Base-by-base conservation (phyloP, 805 yeast genomes). In the Candida sphagnicola region DNA sequence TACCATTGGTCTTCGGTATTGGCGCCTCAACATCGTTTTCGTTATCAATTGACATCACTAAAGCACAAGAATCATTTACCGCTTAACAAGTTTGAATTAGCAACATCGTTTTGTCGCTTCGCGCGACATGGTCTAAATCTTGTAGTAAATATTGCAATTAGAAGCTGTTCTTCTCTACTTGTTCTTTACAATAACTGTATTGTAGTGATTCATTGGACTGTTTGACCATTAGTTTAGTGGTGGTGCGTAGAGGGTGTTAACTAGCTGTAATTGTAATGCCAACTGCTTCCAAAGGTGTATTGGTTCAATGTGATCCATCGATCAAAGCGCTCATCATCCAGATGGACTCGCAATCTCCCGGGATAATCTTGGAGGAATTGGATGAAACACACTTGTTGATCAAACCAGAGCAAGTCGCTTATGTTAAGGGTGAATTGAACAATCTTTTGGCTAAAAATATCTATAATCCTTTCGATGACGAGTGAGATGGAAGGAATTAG, bases 361-460 rank as follows among this genome's bases (percentile, higher is more conserved):
- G 89, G 48, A 82, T 93, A 2, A 66, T 66, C 1, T 48, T 69
- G 17, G 80, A 83, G 60, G 98, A 93, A 50, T 71, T 91, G 30
- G 98, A 93, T 56, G 97, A 90, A 33, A 86, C 93, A 1, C 98
- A 93, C 59, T 61, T 91, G 14, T 67, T 93, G 44, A 83, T 91
- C 19, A 91, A 86, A 48, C 83, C 82, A 23, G 75, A 77, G 28
- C 85, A 82, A 61, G 85, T 91, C 2, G 82, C 78, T 17, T 80
- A 70, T 53, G 81, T 91, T 35, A 91, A 89, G 49, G 67, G 62
- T 37, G 95, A 91, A 57, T 72, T 91, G 47, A 87, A 85, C 54
- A 64, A 78, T 44, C 62, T 88, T 44, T 67, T 91, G 17, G 80
- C 95, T 2, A 80, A 85, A 58, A 93, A 91, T 56, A 80, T 91